Base-by-base conservation (phyloP, 75 land plant species). In the Chamaecyparis obtusa region DNA sequence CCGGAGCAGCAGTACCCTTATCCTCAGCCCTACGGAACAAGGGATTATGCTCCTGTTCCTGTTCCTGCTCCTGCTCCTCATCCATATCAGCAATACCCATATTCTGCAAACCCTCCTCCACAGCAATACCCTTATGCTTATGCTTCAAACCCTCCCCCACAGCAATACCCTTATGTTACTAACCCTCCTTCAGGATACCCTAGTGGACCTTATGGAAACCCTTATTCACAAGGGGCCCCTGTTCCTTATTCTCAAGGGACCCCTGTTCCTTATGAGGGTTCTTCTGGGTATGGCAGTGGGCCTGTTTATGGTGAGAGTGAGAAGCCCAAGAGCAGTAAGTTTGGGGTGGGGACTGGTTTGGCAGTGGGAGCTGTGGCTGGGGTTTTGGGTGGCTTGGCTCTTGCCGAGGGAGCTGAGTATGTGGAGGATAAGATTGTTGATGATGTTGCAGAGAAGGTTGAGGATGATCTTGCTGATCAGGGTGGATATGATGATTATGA, bases 301-400 rank as follows among this genome's bases (percentile, higher is more conserved):
- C 93, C 95, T 74, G 17, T 33, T 5, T 79, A 17, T 55, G 54
- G 77, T 1, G 83, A 81, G 8, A 90, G 88, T 55, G 74, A 89
- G 57, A 90, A 87, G 88, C 79, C 86, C 9, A 89, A 79, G 36
- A 86, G 85, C 36, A 76, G 54, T 0, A 86, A 86, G 55, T 78
- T 54, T 71, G 94, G 92, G 16, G 0, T 88, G 14, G 93, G 91
- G 0, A 82, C 91, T 9, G 93, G 89, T 3, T 44, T 92, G 49
- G 95, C 89, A 0, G 93, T 91, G 5, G 95, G 93, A 9, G 92
- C 90, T 4, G 90, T 91, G 37, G 90, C 95, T 4, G 95, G 94
- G 36, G 87, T 86, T 17, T 27, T 94, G 35, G 95, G 94, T 0
- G 95, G 93, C 24, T 39, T 94, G 74, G 87, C 90, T 19, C 72